Percentiles rank a stretch among this genome's conserved stretches.
These are phyloP conservation scores for Rhinocladiella mackenziei DNA, from an alignment of 2,329 filamentous ascomycete species.

Conservation along the genomic window DNA sequence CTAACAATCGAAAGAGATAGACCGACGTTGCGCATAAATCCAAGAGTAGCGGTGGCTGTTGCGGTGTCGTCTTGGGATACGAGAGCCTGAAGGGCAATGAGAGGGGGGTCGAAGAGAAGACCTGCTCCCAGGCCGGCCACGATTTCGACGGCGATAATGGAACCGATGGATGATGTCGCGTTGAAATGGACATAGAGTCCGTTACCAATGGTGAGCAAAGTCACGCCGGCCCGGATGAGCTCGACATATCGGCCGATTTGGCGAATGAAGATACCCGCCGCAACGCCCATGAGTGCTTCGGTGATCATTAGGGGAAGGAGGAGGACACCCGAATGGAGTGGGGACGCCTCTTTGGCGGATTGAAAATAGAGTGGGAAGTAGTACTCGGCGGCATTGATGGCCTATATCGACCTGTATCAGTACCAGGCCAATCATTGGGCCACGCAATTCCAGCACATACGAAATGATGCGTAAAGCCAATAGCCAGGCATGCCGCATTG, in stretches of 20 bases:
- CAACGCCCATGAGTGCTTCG: conserved; percentile 45
- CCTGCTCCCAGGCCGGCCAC: conserved; percentile 43
- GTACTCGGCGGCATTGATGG: conserved; percentile 36
- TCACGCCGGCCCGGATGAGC: conserved; percentile 44
- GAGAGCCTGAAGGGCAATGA: conserved; percentile 54
- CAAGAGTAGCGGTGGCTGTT: conserved; percentile 59
- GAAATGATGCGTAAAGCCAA: neutral
- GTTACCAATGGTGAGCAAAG: conserved; percentile 44
- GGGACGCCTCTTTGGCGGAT: conserved; percentile 59
- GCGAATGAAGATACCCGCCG: conserved; percentile 48
- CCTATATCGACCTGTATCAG: too few species aligned
- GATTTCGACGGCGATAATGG: conserved; percentile 42
- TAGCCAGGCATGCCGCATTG: conserved; percentile 22
- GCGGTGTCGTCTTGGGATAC: conserved; percentile 49
- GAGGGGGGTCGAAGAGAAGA: conserved; percentile 52
- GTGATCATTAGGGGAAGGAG: conserved; percentile 57
- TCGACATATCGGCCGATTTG: conserved; percentile 48
- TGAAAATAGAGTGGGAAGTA: conserved; percentile 73
- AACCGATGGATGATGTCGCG: conserved; percentile 43
- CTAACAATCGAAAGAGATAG: conserved; percentile 57
- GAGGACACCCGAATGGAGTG: conserved; percentile 54
- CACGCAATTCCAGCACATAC: conserved; percentile 3
- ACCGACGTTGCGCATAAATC: conserved; percentile 57
- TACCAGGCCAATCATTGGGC: too few species aligned
- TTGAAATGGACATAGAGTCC: conserved; percentile 46